Evolutionary conservation across 2,329 filamentous ascomycete genomes (phyloP).

Genomic region (Dactylellina cionopaga): DNA sequence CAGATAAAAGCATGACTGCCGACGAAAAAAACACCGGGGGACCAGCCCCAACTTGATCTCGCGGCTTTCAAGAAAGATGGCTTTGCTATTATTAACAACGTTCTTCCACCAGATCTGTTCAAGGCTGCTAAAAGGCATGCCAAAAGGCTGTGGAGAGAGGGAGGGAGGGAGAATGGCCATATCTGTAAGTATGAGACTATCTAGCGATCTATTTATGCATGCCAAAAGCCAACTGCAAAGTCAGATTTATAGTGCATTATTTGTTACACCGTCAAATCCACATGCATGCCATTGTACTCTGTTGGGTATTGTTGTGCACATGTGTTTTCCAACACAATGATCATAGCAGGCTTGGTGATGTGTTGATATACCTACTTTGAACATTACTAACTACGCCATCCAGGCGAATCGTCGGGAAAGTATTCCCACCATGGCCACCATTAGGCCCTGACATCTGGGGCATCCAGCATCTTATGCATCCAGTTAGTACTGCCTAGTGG

Average conservation of each 20-base stretch:
- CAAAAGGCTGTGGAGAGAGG: conserved; percentile 41
- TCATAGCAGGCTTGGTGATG: no score
- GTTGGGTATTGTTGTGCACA: no score
- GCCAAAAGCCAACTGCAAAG: not conserved
- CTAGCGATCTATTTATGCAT: no score
- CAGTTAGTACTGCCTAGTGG: no score
- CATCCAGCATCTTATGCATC: conserved; percentile 54
- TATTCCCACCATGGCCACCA: conserved; percentile 53
- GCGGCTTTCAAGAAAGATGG: conserved; percentile 40
- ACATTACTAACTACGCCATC: no score
- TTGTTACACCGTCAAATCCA: no score
- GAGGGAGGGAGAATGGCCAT: conserved; percentile 42
- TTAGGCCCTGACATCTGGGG: conserved; percentile 53
- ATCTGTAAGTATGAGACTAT: conserved; percentile 39
- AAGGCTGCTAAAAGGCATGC: conserved; percentile 41
- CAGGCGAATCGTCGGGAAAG: conserved; percentile 53
- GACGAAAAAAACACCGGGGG: not conserved
- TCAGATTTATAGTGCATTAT: no score
- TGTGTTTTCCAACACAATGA: no score
- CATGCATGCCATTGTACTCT: no score
- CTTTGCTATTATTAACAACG: conserved; percentile 43
- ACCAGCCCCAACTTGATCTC: conserved; percentile 20
- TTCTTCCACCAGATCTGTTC: conserved; percentile 35
- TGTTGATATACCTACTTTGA: no score
- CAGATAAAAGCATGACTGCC: conserved; percentile 34